Percentiles rank a stretch among this genome's conserved stretches.
Conservation (phyloP, 2,329 filamentous ascomycete species). For the Aspergillus puulaauensis region DNA sequence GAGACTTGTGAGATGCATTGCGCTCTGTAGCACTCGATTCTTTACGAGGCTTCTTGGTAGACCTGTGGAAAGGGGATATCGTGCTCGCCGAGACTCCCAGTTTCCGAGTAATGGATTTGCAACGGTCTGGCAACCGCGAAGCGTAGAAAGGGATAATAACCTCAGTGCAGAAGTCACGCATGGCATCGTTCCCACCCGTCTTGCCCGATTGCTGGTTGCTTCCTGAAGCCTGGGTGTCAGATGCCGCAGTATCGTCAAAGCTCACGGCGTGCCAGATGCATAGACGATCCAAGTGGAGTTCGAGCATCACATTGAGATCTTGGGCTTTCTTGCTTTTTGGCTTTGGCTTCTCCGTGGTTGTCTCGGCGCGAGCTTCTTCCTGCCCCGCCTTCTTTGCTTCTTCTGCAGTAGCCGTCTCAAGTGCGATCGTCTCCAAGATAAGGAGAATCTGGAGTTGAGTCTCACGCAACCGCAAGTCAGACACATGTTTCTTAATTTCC, state of each 20-base stretch:
- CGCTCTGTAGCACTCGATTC: conserved; percentile 36
- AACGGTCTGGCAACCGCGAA: conserved; percentile 47
- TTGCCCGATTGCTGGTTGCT: conserved; percentile 30
- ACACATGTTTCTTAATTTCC: conserved; percentile 41
- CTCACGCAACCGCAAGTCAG: conserved; percentile 48
- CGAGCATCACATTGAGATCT: conserved; percentile 45
- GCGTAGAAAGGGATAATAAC: conserved; percentile 52
- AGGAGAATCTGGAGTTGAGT: conserved; percentile 52
- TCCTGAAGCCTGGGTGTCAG: conserved; percentile 29
- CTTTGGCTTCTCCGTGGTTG: conserved; percentile 19
- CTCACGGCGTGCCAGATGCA: conserved; percentile 53
- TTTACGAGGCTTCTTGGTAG: conserved; percentile 28
- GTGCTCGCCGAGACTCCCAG: conserved; percentile 43
- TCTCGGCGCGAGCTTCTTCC: conserved; percentile 13
- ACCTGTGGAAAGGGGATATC: conserved; percentile 36
- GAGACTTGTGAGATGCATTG: conserved; percentile 27
- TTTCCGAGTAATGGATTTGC: conserved; percentile 47
- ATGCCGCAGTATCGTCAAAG: conserved; percentile 35
- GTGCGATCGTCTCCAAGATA: conserved; percentile 47
- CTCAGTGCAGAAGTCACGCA: conserved; percentile 52
- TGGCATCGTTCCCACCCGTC: conserved; percentile 42
- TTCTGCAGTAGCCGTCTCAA: conserved; percentile 33
- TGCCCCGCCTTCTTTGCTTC: conserved; percentile 18
- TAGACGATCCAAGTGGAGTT: conserved; percentile 48
- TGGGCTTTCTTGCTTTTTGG: conserved; percentile 40